Conservation (phyloP, 805 yeast species). For the Starmerella riodocensis region DNA sequence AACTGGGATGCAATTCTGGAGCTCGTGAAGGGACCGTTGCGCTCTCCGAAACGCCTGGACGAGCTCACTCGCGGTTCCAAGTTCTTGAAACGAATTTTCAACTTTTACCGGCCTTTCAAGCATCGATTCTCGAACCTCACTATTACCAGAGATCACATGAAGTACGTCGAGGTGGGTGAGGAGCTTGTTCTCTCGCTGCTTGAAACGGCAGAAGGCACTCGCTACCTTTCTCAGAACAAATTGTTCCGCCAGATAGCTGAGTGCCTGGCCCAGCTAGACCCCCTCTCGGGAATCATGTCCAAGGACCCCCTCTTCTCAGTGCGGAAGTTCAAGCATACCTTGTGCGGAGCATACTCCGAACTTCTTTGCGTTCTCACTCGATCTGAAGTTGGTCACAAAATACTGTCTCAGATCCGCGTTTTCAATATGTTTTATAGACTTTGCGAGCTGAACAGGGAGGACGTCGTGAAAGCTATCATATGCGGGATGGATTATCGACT, state of each 20-base stretch:
- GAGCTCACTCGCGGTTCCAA: conserved; percentile 70
- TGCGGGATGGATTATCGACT: conserved; percentile 46
- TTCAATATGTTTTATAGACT: conserved; percentile 62
- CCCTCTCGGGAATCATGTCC: conserved; percentile 59
- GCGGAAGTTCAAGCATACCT: conserved; percentile 44
- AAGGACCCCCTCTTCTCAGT: conserved; percentile 61
- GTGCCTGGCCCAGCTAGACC: conserved; percentile 73
- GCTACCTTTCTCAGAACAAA: conserved; percentile 50
- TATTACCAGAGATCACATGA: conserved; percentile 36
- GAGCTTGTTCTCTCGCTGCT: conserved; percentile 56
- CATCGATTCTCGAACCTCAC: conserved; percentile 53
- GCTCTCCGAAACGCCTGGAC: conserved; percentile 56
- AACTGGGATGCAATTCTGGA: conserved; percentile 65
- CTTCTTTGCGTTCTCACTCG: conserved; percentile 62
- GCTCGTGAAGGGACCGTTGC: conserved; percentile 73
- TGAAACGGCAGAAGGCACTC: conserved; percentile 50
- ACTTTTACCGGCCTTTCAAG: conserved; percentile 87
- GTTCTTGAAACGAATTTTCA: conserved; percentile 67
- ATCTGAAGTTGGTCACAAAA: conserved; percentile 46
- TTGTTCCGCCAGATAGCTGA: conserved; percentile 80
- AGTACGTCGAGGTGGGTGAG: conserved; percentile 61
- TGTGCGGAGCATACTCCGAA: conserved; percentile 64
- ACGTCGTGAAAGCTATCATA: conserved; percentile 32
- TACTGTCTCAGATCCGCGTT: conserved; percentile 72
- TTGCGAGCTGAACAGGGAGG: conserved; percentile 25